Percentiles rank a stretch among this genome's conserved stretches.
Conservation (phyloP, 805 yeast species). For the Saturnispora dispora region DNA sequence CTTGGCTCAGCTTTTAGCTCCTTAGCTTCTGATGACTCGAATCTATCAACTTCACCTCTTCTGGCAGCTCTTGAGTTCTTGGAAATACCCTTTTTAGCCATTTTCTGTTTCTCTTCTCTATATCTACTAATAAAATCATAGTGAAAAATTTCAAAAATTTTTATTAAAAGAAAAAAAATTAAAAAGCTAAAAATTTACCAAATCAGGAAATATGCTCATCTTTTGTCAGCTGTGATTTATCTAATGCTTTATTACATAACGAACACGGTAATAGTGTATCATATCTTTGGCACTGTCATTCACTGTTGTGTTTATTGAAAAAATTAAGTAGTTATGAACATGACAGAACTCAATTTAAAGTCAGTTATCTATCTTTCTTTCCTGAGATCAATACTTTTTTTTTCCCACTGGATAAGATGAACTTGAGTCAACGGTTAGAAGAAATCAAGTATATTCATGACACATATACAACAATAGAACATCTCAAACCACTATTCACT, state of each 20-base stretch:
- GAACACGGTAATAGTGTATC: background rate
- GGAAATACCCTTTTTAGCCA: constrained; percentile 32
- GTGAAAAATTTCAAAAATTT: background rate
- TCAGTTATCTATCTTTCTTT: background rate
- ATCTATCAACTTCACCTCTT: constrained; percentile 43
- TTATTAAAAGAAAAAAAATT: background rate
- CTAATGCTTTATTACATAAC: background rate
- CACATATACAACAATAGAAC: constrained; percentile 5
- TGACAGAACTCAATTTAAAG: background rate
- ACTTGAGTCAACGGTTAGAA: background rate
- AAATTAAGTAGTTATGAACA: background rate
- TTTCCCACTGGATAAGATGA: background rate
- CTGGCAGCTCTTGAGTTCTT: constrained; percentile 74
- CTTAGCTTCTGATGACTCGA: constrained; percentile 31
- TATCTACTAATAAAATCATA: background rate
- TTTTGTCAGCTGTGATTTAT: background rate
- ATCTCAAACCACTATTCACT: constrained; percentile 6
- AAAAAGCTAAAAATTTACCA: background rate
- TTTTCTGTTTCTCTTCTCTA: background rate
- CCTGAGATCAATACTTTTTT: background rate
- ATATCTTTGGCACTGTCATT: no score
- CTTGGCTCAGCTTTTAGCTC: constrained; percentile 47
- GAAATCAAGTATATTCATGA: constrained; percentile 3
- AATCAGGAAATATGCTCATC: background rate
- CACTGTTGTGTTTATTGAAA: background rate